phyloP scores from a whole-genome alignment of 306 rosid genomes.

The Hylodesmum podocarpum region DNA sequence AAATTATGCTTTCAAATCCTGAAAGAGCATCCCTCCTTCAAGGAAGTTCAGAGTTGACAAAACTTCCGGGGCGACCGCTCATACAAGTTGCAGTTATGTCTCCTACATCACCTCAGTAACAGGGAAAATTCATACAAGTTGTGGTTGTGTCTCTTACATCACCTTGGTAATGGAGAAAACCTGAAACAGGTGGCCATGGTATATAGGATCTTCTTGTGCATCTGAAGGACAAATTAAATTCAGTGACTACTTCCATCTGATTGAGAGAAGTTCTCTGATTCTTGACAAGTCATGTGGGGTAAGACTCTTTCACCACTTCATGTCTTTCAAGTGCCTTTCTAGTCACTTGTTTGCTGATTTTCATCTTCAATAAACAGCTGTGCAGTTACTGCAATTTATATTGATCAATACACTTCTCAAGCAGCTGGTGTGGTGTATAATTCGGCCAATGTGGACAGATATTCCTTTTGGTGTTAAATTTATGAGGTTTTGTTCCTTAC shows the following conservation, averaged over 20 bases:
- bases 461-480: slow-evolving; percentile 12
- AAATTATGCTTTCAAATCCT: slow-evolving; percentile 35
- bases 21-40: slow-evolving; percentile 34
- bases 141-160: slow-evolving; percentile 23
- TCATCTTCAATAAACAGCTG: slow-evolving; percentile 14
- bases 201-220: neutral
- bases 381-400: neutral
- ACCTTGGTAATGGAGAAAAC: slow-evolving; percentile 5
- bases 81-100: slow-evolving; percentile 24
- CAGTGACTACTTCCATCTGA: neutral
- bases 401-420: slow-evolving; percentile 8
- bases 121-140: slow-evolving; percentile 10
- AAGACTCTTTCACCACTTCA: neutral
- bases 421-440: neutral
- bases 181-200: neutral
- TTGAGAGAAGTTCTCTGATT: slow-evolving; percentile 24
- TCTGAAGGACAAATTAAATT: neutral
- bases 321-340: neutral
- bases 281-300: slow-evolving; percentile 13
- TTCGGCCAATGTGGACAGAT: neutral
- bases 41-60: slow-evolving; percentile 11
- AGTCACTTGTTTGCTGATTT: slow-evolving; percentile 19
- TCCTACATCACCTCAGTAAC: slow-evolving; percentile 23
- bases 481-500: slow-evolving; percentile 15
- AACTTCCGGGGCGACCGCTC: slow-evolving; percentile 26